A percentile compares a stretch with the other conserved stretches of the same genome.
Conservation (phyloP, 225 moss, liverwort and hornwort species). For the Bryoerythrophyllum caledonicum region DNA sequence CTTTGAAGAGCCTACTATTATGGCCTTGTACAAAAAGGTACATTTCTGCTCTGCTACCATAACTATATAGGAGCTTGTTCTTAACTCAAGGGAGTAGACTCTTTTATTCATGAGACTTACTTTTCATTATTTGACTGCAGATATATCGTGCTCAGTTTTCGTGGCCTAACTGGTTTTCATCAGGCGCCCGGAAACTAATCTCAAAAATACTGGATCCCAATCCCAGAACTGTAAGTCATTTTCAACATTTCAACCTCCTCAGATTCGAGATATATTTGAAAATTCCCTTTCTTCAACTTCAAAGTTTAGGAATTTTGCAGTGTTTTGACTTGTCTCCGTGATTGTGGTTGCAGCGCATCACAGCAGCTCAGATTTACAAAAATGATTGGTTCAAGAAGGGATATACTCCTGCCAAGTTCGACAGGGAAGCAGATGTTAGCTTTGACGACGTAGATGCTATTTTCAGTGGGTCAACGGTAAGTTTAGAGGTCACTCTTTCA, state of each 20-base stretch:
- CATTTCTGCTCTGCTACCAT: conserved; percentile 3
- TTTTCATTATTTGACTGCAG: conserved; percentile 40
- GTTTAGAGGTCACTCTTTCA: background rate
- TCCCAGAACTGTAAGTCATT: conserved; percentile 72
- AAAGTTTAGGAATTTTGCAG: background rate
- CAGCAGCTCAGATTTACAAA: conserved; percentile 70
- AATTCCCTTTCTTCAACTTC: no score
- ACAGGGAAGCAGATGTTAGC: conserved; percentile 74
- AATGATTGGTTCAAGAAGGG: conserved; percentile 96
- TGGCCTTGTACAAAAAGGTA: conserved; percentile 57
- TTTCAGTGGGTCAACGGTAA: conserved; percentile 79
- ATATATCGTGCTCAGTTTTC: conserved; percentile 91
- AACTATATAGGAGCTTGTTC: background rate
- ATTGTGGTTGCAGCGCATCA: conserved; percentile 70
- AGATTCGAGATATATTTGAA: background rate
- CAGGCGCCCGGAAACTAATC: conserved; percentile 74
- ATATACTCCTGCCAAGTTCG: conserved; percentile 82
- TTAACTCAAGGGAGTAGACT: background rate
- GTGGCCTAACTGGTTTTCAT: conserved; percentile 85
- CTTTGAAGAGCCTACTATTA: conserved; percentile 52
- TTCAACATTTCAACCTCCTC: background rate
- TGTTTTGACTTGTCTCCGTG: background rate
- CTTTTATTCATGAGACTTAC: background rate
- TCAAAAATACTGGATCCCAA: conserved; percentile 88
- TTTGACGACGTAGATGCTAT: conserved; percentile 85